A percentile compares a stretch with the other conserved stretches of the same genome.
These are phyloP conservation scores for Pterulicium gracile DNA, from an alignment of 1,284 basidiomycete species.

Conservation along the genomic window DNA sequence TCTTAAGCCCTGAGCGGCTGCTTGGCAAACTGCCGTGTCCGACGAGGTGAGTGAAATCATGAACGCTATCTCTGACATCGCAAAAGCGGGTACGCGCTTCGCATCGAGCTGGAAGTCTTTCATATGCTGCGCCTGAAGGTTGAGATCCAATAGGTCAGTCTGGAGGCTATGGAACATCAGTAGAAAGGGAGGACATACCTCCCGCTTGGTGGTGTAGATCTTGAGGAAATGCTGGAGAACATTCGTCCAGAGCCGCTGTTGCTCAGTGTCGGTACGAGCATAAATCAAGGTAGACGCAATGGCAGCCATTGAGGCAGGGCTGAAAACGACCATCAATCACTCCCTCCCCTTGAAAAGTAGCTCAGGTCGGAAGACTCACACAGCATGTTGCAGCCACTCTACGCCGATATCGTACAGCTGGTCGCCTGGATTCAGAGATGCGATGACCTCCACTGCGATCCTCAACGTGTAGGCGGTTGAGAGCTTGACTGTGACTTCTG, in stretches of 20 bases:
- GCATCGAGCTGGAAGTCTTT: conserved; percentile 35
- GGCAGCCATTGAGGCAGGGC: conserved; percentile 43
- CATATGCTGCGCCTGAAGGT: conserved; percentile 28
- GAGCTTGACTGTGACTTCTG: conserved; percentile 55
- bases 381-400: conserved; percentile 23
- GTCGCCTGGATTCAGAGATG: conserved; percentile 29
- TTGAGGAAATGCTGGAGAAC: conserved; percentile 49
- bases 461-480: conserved; percentile 39
- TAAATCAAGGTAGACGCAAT: conserved; percentile 48
- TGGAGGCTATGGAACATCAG: not conserved
- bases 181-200: conserved; percentile 25
- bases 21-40: conserved; percentile 50
- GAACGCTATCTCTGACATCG: conserved; percentile 59
- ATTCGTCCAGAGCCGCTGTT: conserved; percentile 58
- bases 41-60: conserved; percentile 60
- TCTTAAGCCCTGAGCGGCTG: conserved; percentile 59
- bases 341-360: conserved; percentile 4
- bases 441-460: conserved; percentile 32
- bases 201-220: conserved; percentile 35
- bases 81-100: conserved; percentile 48
- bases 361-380: conserved; percentile 13
- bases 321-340: conserved; percentile 17
- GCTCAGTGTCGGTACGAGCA: conserved; percentile 44
- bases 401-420: conserved; percentile 22
- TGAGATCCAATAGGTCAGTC: no score